Conservation (phyloP, 1,284 basidiomycete genomes). For the Vanrija pseudolonga region DNA sequence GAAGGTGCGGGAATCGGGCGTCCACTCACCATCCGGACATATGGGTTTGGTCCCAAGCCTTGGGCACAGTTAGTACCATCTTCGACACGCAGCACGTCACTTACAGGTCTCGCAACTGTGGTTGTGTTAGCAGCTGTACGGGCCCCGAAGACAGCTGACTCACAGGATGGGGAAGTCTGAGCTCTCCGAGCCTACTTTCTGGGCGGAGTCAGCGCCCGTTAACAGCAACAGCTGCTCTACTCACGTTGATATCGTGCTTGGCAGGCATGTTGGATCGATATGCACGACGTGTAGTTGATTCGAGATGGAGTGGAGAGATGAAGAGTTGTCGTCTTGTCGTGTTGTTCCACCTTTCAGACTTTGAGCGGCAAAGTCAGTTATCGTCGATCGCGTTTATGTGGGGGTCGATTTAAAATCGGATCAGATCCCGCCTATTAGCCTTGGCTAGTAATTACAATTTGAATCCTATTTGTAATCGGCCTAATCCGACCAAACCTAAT, state of each 20-base stretch:
- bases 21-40: conserved; percentile 75
- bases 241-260: conserved; percentile 50
- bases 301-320: background rate
- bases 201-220: background rate
- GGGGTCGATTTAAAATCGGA: too few relatives aligned
- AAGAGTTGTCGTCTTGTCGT: too few relatives aligned
- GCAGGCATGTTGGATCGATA: conserved; percentile 25
- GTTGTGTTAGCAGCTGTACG: conserved; percentile 1
- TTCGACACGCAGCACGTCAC: conserved; percentile 32
- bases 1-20: conserved; percentile 20
- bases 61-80: conserved; percentile 1
- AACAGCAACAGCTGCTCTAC: conserved; percentile 1
- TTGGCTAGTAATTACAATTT: too few relatives aligned
- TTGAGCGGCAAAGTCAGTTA: too few relatives aligned
- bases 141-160: conserved; percentile 13
- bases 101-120: conserved; percentile 73
- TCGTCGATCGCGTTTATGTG: too few relatives aligned
- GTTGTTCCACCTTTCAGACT: too few relatives aligned
- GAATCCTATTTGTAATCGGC: too few relatives aligned
- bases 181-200: conserved; percentile 49
- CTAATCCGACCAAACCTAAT: too few relatives aligned
- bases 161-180: conserved; percentile 50
- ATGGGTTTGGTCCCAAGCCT: conserved; percentile 84
- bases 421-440: too few relatives aligned
- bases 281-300: background rate